A percentile compares a stretch with the other conserved stretches of the same genome.
phyloP scores from a whole-genome alignment of 2,329 filamentous ascomycete species.

The Clonostachys chloroleuca region DNA sequence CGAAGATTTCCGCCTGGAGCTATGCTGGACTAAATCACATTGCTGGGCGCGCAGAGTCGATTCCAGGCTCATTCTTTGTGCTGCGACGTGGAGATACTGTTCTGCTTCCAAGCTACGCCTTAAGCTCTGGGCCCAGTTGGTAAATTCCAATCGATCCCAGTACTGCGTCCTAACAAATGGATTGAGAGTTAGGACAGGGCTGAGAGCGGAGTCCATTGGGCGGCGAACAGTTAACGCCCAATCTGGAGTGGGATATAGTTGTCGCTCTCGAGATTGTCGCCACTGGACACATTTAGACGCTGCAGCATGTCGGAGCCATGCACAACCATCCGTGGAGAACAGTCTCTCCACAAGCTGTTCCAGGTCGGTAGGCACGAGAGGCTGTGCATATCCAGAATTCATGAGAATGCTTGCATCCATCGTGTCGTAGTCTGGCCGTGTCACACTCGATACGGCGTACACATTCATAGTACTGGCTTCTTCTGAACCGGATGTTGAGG shows the following conservation, averaged over 20 bases:
- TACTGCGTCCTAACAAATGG: constrained; percentile 10
- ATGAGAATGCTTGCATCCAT: constrained; percentile 95
- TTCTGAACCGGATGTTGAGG: constrained; percentile 15
- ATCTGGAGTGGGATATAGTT: background rate
- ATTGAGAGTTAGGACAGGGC: constrained; percentile 5
- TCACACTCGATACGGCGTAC: constrained; percentile 74
- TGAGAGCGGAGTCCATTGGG: constrained; percentile 2
- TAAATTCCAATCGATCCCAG: constrained; percentile 24
- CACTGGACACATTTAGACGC: constrained; percentile 78
- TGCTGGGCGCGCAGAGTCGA: background rate
- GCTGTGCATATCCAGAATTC: constrained; percentile 85
- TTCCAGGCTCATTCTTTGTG: background rate
- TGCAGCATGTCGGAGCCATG: constrained; percentile 77
- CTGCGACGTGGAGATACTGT: constrained; percentile 5
- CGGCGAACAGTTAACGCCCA: constrained; percentile 7
- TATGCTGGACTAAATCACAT: background rate
- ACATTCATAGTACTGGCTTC: constrained; percentile 34
- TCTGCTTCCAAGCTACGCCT: constrained; percentile 26
- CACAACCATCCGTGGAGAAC: constrained; percentile 73
- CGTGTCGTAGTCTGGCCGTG: constrained; percentile 67
- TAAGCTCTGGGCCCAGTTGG: constrained; percentile 28
- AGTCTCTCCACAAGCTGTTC: constrained; percentile 63
- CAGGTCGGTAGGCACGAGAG: constrained; percentile 74
- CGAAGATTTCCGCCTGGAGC: background rate
- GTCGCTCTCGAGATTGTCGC: constrained; percentile 29